A percentile compares a stretch with the other conserved stretches of the same genome.
phyloP scores from a whole-genome alignment of 108 stramenopile species.

The Skeletonema costatum region DNA sequence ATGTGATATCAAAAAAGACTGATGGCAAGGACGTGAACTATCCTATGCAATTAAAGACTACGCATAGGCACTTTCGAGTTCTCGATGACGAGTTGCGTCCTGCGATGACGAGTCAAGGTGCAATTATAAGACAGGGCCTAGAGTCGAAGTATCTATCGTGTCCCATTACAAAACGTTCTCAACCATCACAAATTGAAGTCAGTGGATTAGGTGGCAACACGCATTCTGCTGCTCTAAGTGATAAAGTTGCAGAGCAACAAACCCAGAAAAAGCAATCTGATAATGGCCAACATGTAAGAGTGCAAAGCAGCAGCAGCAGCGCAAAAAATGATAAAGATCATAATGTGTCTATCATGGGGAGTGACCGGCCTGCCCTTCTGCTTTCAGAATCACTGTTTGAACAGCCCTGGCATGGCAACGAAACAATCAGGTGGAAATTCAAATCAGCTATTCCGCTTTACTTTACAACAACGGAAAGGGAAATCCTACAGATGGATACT shows the following conservation, averaged over 20 bases:
- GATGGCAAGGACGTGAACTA: slow-evolving; percentile 29
- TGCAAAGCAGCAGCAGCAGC: neutral
- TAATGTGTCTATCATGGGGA: neutral
- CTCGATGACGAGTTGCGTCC: slow-evolving; percentile 19
- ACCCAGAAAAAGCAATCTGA: neutral
- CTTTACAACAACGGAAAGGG: slow-evolving; percentile 21
- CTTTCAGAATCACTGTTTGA: slow-evolving; percentile 24
- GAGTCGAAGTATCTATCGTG: slow-evolving; percentile 34
- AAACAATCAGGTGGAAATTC: neutral
- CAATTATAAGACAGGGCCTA: slow-evolving; percentile 25
- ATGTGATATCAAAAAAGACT: slow-evolving; percentile 34
- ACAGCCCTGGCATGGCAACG: neutral
- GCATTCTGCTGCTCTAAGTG: neutral
- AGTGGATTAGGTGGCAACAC: neutral
- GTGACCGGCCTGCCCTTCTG: neutral
- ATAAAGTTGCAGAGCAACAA: neutral
- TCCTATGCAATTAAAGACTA: slow-evolving; percentile 44
- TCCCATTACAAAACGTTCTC: slow-evolving; percentile 4
- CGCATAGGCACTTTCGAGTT: slow-evolving; percentile 31
- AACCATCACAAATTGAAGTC: neutral
- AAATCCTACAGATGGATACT: slow-evolving; percentile 11
- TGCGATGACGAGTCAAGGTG: slow-evolving; percentile 15
- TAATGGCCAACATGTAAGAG: neutral
- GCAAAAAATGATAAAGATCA: neutral
- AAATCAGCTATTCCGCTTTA: slow-evolving; percentile 32